Percentiles rank a stretch among this genome's conserved stretches.
Evolutionary conservation across 2,329 filamentous ascomycete genomes (phyloP).

Genomic region (Venturiaceae sp.): DNA sequence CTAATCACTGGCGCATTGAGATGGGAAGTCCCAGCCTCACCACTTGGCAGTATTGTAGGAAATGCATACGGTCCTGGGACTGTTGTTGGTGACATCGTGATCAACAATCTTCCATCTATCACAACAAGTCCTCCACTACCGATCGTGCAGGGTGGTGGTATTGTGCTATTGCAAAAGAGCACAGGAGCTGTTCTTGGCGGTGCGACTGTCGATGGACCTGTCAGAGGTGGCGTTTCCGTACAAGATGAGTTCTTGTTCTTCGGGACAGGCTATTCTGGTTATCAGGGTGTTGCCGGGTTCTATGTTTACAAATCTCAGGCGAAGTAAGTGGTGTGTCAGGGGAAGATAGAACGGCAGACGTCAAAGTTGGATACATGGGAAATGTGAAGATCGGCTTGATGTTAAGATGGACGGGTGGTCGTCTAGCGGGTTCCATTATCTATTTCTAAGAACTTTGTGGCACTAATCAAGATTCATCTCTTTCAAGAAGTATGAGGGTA

Average conservation of each 20-base stretch:
- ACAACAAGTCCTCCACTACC: background rate
- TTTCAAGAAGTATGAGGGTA: too few relatives aligned
- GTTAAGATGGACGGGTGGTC: too few relatives aligned
- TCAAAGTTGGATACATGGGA: too few relatives aligned
- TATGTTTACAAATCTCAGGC: too few relatives aligned
- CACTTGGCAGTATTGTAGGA: too few relatives aligned
- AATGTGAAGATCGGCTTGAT: too few relatives aligned
- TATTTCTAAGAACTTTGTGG: too few relatives aligned
- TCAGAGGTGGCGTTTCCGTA: background rate
- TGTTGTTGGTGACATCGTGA: background rate
- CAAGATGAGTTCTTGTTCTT: constrained; percentile 1
- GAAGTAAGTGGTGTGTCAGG: too few relatives aligned
- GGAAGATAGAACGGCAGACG: too few relatives aligned
- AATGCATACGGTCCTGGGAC: background rate
- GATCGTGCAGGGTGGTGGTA: background rate
- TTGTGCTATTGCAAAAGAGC: background rate
- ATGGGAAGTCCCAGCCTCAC: constrained; percentile 10
- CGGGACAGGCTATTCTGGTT: background rate
- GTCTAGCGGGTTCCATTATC: too few relatives aligned
- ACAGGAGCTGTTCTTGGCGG: background rate
- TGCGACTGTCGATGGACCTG: background rate
- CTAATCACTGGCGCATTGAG: constrained; percentile 7
- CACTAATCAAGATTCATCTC: too few relatives aligned
- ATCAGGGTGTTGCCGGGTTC: background rate
- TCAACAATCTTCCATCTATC: background rate